phyloP scores from a whole-genome alignment of 2,329 filamentous ascomycete genomes.

The Talaromyces sp. region DNA sequence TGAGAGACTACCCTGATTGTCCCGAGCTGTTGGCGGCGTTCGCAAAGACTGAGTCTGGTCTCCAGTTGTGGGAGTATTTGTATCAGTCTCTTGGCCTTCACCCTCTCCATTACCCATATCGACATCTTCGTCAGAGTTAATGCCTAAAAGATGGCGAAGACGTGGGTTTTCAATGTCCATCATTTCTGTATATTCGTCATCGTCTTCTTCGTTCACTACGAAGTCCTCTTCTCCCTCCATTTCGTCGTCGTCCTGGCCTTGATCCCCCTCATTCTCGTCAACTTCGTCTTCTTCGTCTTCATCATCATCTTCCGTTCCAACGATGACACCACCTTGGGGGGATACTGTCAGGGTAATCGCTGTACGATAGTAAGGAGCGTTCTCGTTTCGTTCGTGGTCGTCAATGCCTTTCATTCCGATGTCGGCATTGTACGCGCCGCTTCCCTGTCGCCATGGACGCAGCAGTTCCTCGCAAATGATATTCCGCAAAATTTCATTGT shows the following conservation, averaged over 20 bases:
- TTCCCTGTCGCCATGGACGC: slow-evolving; percentile 80
- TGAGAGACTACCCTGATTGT: slow-evolving; percentile 15
- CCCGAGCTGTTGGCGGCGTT: slow-evolving; percentile 32
- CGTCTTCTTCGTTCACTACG: slow-evolving; percentile 42
- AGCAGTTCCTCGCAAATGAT: slow-evolving; percentile 89
- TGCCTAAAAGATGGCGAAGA: slow-evolving; percentile 22
- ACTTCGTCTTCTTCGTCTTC: slow-evolving; percentile 37
- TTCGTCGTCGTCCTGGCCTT: slow-evolving; percentile 18
- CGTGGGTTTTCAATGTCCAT: slow-evolving; percentile 24
- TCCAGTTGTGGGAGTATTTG: slow-evolving; percentile 73
- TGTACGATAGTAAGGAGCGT: slow-evolving; percentile 26
- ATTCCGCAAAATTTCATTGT: slow-evolving; percentile 71
- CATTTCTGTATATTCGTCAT: slow-evolving; percentile 44
- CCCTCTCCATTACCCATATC: slow-evolving; percentile 55
- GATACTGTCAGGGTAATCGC: slow-evolving; percentile 38
- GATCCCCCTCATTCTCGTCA: slow-evolving; percentile 38
- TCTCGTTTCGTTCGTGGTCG: slow-evolving; percentile 68
- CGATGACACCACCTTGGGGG: slow-evolving; percentile 37
- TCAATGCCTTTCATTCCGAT: slow-evolving; percentile 75
- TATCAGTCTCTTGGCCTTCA: slow-evolving; percentile 62
- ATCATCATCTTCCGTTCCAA: slow-evolving; percentile 47
- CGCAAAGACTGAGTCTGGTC: slow-evolving; percentile 64
- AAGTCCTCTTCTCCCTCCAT: slow-evolving; percentile 17
- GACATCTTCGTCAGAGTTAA: slow-evolving; percentile 44
- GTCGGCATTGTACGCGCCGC: slow-evolving; percentile 70